These are phyloP conservation scores for Alternaria atra DNA, from an alignment of 2,329 filamentous ascomycete species.

Conservation along the genomic window DNA sequence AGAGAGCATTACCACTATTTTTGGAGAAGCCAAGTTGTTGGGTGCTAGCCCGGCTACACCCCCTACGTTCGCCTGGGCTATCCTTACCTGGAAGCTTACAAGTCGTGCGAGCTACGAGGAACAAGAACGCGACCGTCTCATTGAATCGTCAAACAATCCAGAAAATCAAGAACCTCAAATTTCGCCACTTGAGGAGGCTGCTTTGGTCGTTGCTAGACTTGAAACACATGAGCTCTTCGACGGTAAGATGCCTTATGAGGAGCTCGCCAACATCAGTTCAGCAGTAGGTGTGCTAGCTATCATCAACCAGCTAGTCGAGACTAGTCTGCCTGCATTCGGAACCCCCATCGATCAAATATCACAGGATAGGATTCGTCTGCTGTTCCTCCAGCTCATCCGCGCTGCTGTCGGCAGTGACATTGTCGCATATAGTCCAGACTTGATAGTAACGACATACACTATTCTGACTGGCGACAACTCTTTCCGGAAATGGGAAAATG, in stretches of 20 bases:
- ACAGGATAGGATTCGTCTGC: slow-evolving; percentile 68
- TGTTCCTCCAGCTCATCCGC: slow-evolving; percentile 75
- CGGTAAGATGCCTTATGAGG: slow-evolving; percentile 34
- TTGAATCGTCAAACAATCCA: slow-evolving; percentile 31
- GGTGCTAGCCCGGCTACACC: slow-evolving; percentile 73
- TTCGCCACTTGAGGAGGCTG: slow-evolving; percentile 41
- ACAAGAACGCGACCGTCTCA: slow-evolving; percentile 38
- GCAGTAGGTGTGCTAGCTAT: slow-evolving; percentile 36
- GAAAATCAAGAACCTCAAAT: slow-evolving; percentile 21
- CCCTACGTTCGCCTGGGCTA: slow-evolving; percentile 81
- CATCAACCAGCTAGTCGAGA: slow-evolving; percentile 37
- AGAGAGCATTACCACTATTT: slow-evolving; percentile 75
- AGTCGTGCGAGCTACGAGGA: slow-evolving; percentile 33
- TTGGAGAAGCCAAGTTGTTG: slow-evolving; percentile 65
- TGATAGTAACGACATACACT: slow-evolving; percentile 72
- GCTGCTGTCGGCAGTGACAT: slow-evolving; percentile 66
- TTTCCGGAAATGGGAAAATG: slow-evolving; percentile 46
- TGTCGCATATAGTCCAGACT: slow-evolving; percentile 76
- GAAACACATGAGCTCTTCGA: slow-evolving; percentile 40
- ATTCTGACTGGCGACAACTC: slow-evolving; percentile 65
- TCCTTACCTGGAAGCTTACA: slow-evolving; percentile 61
- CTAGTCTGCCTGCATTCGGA: slow-evolving; percentile 54
- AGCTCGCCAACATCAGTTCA: slow-evolving; percentile 39
- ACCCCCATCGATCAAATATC: slow-evolving; percentile 62
- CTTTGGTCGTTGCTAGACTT: slow-evolving; percentile 31